Evolutionary conservation across 1,139 yeast genomes (phyloP).

Genomic region (Tardiomyces blankii): DNA sequence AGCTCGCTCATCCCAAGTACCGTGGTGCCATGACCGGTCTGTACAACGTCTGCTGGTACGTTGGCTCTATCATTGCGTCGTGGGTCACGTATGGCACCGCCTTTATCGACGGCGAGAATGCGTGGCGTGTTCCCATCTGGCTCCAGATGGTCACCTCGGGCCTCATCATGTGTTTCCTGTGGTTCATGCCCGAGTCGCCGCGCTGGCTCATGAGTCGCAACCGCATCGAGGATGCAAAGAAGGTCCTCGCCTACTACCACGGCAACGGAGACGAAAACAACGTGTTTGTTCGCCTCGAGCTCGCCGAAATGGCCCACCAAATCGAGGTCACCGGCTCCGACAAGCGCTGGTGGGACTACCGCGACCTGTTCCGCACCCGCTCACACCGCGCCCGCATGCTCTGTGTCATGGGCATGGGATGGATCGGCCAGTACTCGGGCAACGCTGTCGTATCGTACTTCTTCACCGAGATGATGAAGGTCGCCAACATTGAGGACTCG

Average conservation of each 20-base stretch:
- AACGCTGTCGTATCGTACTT: conserved; percentile 3
- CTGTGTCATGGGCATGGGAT: conserved; percentile 22
- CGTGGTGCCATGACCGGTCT: neutral
- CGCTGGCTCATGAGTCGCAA: neutral
- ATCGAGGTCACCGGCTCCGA: neutral
- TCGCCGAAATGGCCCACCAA: neutral
- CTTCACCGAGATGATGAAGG: conserved; percentile 4
- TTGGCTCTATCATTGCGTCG: neutral
- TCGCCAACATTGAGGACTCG: conserved; percentile 5
- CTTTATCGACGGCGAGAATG: neutral
- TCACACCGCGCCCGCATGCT: conserved; percentile 29
- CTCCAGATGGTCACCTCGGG: neutral
- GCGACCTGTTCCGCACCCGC: conserved; percentile 25
- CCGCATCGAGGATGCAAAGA: neutral
- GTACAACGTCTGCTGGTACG: neutral
- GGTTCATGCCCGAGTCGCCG: neutral
- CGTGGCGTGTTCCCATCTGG: neutral
- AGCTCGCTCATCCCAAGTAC: neutral
- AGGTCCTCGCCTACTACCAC: neutral
- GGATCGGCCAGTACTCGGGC: conserved; percentile 32
- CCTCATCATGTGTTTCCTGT: neutral
- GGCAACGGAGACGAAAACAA: neutral
- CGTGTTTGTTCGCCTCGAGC: neutral
- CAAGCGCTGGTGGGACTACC: conserved; percentile 4
- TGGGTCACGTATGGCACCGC: neutral